These are phyloP conservation scores for Didymella sp. DNA, from an alignment of 2,329 filamentous ascomycete genomes.

Conservation along the genomic window DNA sequence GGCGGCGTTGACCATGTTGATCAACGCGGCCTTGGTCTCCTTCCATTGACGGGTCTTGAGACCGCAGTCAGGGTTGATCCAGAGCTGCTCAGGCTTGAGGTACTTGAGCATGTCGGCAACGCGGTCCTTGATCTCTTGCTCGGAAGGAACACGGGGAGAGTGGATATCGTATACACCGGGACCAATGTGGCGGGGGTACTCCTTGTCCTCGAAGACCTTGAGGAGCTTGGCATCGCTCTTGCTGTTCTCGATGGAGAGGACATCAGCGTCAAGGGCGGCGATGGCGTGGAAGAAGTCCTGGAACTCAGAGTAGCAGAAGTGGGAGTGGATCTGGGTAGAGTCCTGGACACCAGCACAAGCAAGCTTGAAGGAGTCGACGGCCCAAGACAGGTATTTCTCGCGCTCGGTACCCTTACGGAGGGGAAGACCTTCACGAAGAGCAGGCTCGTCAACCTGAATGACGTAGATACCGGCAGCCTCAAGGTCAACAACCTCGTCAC, in stretches of 20 bases:
- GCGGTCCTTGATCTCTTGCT: conserved; percentile 98
- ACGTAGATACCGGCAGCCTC: conserved; percentile 96
- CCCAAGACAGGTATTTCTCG: conserved; percentile 96
- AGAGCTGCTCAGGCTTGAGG: conserved; percentile 98
- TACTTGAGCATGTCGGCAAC: conserved; percentile 96
- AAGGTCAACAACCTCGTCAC: conserved; percentile 97
- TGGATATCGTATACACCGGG: conserved; percentile 99
- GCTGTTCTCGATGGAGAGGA: conserved; percentile 99
- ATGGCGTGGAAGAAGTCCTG: conserved; percentile 99
- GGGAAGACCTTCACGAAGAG: conserved; percentile 98
- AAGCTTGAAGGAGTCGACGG: conserved; percentile 97
- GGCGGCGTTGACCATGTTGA: conserved; percentile 98
- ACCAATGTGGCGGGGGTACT: conserved; percentile 97
- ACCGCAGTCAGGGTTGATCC: conserved; percentile 99
- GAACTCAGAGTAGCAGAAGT: conserved; percentile 99
- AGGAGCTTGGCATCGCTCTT: conserved; percentile 99
- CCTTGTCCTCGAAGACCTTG: conserved; percentile 96
- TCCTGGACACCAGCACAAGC: conserved; percentile 92
- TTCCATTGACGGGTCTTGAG: conserved; percentile 99
- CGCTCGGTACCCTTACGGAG: conserved; percentile 93
- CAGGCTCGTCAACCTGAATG: conserved; percentile 99
- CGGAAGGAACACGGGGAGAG: conserved; percentile 93
- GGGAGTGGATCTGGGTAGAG: conserved; percentile 98
- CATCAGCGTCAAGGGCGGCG: conserved; percentile 94
- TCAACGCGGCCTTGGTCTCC: conserved; percentile 95